Conservation (phyloP, 179 eudicot genomes). For the Amaranthus tricolor region DNA sequence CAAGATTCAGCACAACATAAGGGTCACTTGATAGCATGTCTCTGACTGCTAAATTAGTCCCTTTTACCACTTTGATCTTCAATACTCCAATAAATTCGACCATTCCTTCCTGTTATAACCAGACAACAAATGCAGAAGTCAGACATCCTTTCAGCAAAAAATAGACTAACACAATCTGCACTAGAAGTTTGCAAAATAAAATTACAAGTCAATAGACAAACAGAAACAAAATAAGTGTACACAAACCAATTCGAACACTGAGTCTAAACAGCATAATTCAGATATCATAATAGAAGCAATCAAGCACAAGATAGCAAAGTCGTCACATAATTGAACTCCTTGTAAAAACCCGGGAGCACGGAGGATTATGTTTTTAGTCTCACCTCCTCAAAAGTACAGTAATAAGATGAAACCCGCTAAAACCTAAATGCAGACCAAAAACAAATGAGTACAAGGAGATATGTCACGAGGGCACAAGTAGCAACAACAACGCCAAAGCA, state of each 20-base stretch:
- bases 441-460: neutral
- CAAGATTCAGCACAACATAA: conserved; percentile 71
- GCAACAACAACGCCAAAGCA: too few relatives aligned
- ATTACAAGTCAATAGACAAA: neutral
- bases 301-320: neutral
- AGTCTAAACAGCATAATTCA: neutral
- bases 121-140: neutral
- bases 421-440: neutral
- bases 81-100: conserved; percentile 74
- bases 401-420: neutral
- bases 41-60: conserved; percentile 81
- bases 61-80: conserved; percentile 75
- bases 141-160: neutral
- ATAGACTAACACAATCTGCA: neutral
- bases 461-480: neutral
- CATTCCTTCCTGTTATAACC: conserved; percentile 58
- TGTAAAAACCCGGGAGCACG: too few relatives aligned
- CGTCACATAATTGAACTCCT: too few relatives aligned
- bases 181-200: neutral
- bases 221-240: neutral
- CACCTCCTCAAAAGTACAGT: neutral
- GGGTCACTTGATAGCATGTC: conserved; percentile 95
- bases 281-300: neutral
- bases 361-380: neutral
- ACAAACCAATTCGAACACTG: neutral